Percentiles rank a stretch among this genome's conserved stretches.
These are phyloP conservation scores for Leptographium galeiforme DNA, from an alignment of 2,329 filamentous ascomycete genomes.

Conservation along the genomic window DNA sequence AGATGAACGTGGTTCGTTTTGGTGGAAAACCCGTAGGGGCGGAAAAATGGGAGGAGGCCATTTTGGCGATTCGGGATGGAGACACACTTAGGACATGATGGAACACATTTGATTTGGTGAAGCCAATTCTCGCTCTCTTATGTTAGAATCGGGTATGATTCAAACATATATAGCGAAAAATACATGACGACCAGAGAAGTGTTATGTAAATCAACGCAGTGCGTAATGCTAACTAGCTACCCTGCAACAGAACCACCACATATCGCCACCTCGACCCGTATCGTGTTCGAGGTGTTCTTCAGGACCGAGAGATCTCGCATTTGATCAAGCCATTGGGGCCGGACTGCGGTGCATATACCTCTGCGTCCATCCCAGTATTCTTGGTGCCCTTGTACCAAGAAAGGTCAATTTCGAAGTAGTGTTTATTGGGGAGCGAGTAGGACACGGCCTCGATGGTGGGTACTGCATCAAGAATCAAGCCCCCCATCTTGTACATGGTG, in stretches of 20 bases:
- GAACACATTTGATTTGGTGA: too few species aligned
- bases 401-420: slow-evolving; percentile 95
- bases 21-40: slow-evolving; percentile 42
- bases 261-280: too few species aligned
- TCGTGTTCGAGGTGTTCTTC: too few species aligned
- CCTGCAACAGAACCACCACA: too few species aligned
- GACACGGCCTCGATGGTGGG: slow-evolving; percentile 60
- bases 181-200: too few species aligned
- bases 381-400: slow-evolving; percentile 93
- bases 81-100: slow-evolving; percentile 37
- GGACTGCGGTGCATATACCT: slow-evolving; percentile 88
- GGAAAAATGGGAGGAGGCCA: slow-evolving; percentile 38
- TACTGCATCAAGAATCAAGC: slow-evolving; percentile 65
- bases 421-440: slow-evolving; percentile 90
- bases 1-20: slow-evolving; percentile 70
- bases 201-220: too few species aligned
- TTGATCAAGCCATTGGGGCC: slow-evolving; percentile 92
- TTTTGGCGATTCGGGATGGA: slow-evolving; percentile 34
- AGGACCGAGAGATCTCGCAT: slow-evolving; percentile 61
- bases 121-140: neutral
- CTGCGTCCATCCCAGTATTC: slow-evolving; percentile 91
- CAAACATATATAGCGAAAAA: too few species aligned
- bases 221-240: too few species aligned
- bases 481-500: slow-evolving; percentile 98
- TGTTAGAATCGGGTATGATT: neutral